Evolutionary conservation across 1,139 yeast species (phyloP), one percentile per base, ranked within the genome.

Genomic region (Petasospora fabianii): DNA sequence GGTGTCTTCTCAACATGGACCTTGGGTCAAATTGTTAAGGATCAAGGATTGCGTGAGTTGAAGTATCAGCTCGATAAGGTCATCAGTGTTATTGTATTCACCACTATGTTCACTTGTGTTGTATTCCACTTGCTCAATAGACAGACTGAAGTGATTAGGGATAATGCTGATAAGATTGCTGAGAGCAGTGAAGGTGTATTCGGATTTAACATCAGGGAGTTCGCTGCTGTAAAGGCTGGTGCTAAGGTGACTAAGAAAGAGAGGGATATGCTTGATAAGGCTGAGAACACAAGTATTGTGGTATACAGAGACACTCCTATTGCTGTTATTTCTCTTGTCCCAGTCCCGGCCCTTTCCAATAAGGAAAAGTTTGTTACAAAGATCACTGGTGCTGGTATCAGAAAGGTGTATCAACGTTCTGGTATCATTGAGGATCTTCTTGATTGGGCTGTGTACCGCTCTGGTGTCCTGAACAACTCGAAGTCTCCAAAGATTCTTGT

Each of bases 281-380:
- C 55, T 42, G 56, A 69, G 13, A 73, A 80, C 49, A 65, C 86
- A 2, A 75, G 71, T 41, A 51, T 80, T 32, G 67, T 82, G 16
- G 56, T 73, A 12, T 83, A 82, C 60, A 73, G 88, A 54, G 75
- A 73, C 19, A 68, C 80, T 3, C 88, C 92, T 17, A 79, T 84
- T 54, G 87, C 87, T 1, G 63, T 79, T 30, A 63, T 73, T 17
- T 56, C 65, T 1, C 62, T 80, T 4, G 60, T 67, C 38, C 63
- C 63, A 38, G 54, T 60, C 28, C 49, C 56, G 17, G 51, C 54
- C 2, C 39, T 61, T 27, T 47, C 59, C 5, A 50, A 55, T 6
- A 59, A 62, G 10, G 68, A 62, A 27, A 62, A 69, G 17, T 68
- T 73, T 42, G 62, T 66, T 7, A 72, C 77, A 44, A 68, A 67